Percentiles rank a stretch among this genome's conserved stretches.
Conservation (phyloP, 257 asterid species). For the Solanum acaule region DNA sequence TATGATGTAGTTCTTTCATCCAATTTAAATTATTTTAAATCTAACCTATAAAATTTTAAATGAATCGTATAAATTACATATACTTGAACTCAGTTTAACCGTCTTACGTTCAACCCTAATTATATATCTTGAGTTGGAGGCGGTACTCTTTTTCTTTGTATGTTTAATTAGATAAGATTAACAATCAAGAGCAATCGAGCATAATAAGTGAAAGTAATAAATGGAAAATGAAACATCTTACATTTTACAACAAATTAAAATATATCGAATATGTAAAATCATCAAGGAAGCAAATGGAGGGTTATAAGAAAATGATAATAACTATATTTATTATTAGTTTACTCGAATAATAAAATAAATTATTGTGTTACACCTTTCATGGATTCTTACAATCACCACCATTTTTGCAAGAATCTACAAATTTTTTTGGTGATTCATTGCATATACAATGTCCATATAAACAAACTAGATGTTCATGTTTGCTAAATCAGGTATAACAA, state of each 20-base stretch:
- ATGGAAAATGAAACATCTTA: background rate
- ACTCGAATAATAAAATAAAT: background rate
- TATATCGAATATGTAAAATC: background rate
- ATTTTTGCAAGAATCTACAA: background rate
- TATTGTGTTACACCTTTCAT: background rate
- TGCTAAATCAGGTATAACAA: background rate
- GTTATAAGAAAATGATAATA: background rate
- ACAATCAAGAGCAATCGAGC: background rate
- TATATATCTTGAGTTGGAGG: too few species aligned
- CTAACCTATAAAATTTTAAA: too few species aligned
- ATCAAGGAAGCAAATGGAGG: background rate
- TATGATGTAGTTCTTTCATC: too few species aligned
- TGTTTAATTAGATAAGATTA: too few species aligned
- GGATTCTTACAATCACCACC: background rate
- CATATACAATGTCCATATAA: background rate
- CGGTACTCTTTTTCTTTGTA: too few species aligned
- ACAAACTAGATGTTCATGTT: background rate
- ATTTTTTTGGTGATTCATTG: background rate
- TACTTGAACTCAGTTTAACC: too few species aligned
- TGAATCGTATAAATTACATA: too few species aligned
- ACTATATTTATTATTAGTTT: background rate
- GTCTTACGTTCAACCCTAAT: too few species aligned
- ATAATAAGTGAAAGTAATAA: background rate
- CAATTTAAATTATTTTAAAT: too few species aligned
- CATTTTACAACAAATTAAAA: background rate